Conservation (phyloP, 768 basidiomycete species). For the Termitomyces eurrhizus region DNA sequence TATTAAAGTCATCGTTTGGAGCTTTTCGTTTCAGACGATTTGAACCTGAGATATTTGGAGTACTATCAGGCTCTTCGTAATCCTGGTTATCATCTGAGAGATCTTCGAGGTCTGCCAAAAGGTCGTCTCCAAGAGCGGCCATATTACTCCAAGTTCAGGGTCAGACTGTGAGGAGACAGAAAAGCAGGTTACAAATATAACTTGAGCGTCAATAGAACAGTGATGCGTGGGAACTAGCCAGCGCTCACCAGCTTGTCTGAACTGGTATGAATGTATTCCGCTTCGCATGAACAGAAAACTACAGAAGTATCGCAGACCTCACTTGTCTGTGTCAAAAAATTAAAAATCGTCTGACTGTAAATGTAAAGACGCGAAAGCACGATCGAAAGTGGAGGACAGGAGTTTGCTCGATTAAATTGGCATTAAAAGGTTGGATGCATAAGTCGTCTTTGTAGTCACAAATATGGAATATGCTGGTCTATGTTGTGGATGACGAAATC, state of each 20-base stretch:
- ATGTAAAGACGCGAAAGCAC: neutral
- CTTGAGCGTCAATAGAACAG: neutral
- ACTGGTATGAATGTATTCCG: neutral
- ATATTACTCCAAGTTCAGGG: conserved; percentile 29
- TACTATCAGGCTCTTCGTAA: conserved; percentile 23
- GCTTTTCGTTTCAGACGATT: conserved; percentile 65
- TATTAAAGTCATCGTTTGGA: conserved; percentile 45
- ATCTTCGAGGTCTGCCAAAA: conserved; percentile 88
- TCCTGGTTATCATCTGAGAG: conserved; percentile 66
- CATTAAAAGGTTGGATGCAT: neutral
- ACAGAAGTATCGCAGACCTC: neutral
- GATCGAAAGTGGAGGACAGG: neutral
- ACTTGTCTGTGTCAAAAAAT: no score
- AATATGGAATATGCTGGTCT: neutral
- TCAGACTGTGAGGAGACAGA: neutral
- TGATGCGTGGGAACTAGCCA: neutral
- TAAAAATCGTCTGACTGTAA: neutral
- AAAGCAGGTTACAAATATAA: neutral
- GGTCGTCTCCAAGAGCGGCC: conserved; percentile 87
- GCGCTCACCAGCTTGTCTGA: neutral
- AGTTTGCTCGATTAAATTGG: no score
- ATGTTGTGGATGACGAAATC: neutral
- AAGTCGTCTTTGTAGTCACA: neutral
- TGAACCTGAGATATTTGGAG: conserved; percentile 16
- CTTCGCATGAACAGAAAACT: neutral